A percentile compares a stretch with the other conserved stretches of the same genome.
These are phyloP conservation scores for Exserohilum turcica DNA, from an alignment of 2,329 filamentous ascomycete species.

Conservation along the genomic window DNA sequence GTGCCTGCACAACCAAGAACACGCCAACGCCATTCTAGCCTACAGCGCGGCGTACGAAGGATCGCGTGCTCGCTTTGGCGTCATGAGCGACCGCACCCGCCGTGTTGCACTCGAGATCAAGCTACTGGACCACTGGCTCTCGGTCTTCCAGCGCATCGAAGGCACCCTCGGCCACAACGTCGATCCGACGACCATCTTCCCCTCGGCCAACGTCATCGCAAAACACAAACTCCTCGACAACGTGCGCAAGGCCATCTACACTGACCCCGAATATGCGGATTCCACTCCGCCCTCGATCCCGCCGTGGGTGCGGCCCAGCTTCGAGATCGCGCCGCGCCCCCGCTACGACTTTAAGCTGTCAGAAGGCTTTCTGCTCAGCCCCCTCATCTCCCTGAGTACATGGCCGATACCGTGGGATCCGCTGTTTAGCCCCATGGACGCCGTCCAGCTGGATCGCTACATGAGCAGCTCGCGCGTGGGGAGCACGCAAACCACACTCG, in stretches of 20 bases:
- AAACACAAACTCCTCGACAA: conserved; percentile 29
- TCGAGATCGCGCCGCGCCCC: conserved; percentile 4
- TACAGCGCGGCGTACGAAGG: conserved; percentile 39
- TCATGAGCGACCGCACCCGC: conserved; percentile 18
- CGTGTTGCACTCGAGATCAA: conserved; percentile 27
- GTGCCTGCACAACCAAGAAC: conserved; percentile 37
- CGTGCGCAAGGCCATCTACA: conserved; percentile 14
- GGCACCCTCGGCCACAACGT: conserved; percentile 22
- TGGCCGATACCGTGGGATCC: conserved; percentile 39
- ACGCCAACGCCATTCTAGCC: conserved; percentile 34
- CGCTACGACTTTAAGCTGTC: conserved; percentile 17
- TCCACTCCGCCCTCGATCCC: not conserved
- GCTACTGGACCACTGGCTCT: conserved; percentile 28
- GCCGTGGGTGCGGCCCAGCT: not conserved
- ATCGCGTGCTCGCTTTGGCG: conserved; percentile 24
- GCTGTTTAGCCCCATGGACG: conserved; percentile 27
- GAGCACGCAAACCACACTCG: not conserved
- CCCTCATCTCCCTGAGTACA: conserved; percentile 24
- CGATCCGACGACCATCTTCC: conserved; percentile 34
- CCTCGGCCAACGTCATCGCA: conserved; percentile 24
- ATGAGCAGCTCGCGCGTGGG: conserved; percentile 18
- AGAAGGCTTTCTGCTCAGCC: conserved; percentile 28
- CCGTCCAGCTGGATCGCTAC: conserved; percentile 23
- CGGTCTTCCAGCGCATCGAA: conserved; percentile 22
- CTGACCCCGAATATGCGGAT: not conserved